Percentiles rank a stretch among this genome's conserved stretches.
phyloP scores from a whole-genome alignment of 495 filamentous ascomycete genomes.

The Tuber aestivum region DNA sequence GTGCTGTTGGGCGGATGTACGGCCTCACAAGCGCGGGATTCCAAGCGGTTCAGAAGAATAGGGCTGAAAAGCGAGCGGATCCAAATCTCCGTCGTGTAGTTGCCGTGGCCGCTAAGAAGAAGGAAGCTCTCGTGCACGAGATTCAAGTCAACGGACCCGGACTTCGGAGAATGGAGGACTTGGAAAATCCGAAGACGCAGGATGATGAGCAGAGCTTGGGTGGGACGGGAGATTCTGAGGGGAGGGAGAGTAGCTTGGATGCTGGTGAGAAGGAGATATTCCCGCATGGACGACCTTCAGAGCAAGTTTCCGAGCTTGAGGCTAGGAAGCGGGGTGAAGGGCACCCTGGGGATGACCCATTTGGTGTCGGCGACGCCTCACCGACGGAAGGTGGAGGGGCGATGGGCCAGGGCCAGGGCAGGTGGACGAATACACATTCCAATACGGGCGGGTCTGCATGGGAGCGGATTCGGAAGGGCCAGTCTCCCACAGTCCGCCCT shows the following conservation, averaged over 20 bases:
- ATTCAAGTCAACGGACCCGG: neutral
- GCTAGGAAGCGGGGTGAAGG: neutral
- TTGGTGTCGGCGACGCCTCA: neutral
- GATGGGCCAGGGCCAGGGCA: neutral
- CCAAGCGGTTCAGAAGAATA: constrained; percentile 21
- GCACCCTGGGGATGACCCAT: constrained; percentile 2
- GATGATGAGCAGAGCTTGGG: constrained; percentile 28
- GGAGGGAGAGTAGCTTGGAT: neutral
- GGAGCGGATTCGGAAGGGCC: constrained; percentile 29
- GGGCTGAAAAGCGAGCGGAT: constrained; percentile 19
- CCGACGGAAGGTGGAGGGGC: neutral
- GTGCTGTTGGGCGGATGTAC: constrained; percentile 15
- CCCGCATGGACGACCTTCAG: constrained; percentile 25
- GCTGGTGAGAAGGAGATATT: constrained; percentile 17
- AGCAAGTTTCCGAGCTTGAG: constrained; percentile 9
- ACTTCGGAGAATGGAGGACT: neutral
- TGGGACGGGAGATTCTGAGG: constrained; percentile 26
- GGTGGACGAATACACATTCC: constrained; percentile 23
- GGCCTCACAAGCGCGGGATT: constrained; percentile 31
- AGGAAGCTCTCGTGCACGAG: neutral
- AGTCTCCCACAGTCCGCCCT: constrained; percentile 2
- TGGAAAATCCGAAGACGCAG: neutral
- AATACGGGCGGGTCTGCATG: constrained; percentile 23
- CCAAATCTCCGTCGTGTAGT: constrained; percentile 20
- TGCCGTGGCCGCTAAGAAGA: neutral